phyloP scores from a whole-genome alignment of 2,329 filamentous ascomycete species.

The Huntiella savannae region DNA sequence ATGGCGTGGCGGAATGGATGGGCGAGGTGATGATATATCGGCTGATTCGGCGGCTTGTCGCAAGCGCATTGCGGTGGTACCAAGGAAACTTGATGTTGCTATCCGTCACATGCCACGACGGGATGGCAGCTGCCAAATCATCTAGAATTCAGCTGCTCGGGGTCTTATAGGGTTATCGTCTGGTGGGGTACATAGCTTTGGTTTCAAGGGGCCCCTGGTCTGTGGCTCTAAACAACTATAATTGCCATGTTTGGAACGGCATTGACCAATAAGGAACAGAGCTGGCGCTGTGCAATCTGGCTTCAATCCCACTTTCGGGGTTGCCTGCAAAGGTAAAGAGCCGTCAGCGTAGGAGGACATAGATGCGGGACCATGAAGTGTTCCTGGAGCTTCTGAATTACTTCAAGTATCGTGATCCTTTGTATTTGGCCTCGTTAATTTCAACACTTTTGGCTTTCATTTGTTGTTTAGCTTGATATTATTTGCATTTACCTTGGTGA shows the following conservation, averaged over 20 bases:
- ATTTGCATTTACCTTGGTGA: background rate
- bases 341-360: background rate
- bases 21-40: background rate
- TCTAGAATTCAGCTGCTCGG: no score
- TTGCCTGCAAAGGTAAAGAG: background rate
- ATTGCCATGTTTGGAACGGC: background rate
- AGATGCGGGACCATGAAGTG: background rate
- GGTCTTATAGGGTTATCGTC: no score
- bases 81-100: background rate
- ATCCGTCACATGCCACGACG: background rate
- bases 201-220: no score
- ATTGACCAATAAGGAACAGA: slow-evolving; percentile 2
- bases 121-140: background rate
- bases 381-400: no score
- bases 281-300: slow-evolving; percentile 23
- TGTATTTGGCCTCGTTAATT: background rate
- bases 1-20: slow-evolving; percentile 26
- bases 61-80: background rate
- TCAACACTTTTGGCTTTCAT: background rate
- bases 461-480: background rate
- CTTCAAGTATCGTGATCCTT: no score
- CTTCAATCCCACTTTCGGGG: slow-evolving; percentile 19
- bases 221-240: background rate
- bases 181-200: no score
- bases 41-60: no score